These are phyloP conservation scores for Leccinum obscurum DNA, from an alignment of 768 basidiomycete genomes.

Conservation along the genomic window DNA sequence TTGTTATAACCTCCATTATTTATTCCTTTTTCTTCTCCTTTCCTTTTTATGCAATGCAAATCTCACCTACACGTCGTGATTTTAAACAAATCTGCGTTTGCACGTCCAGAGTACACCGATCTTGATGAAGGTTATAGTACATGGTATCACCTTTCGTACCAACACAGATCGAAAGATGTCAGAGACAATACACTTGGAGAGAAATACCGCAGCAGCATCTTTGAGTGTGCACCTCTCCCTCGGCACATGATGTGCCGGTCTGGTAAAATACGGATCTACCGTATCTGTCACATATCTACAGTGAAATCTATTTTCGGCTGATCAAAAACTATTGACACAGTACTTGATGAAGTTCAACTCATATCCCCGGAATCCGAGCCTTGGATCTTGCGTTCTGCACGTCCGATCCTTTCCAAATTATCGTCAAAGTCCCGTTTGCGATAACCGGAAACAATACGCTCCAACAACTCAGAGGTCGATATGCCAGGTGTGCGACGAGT, in stretches of 20 bases:
- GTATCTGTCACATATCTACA: background rate
- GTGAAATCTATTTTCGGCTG: background rate
- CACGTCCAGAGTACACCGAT: too few species aligned
- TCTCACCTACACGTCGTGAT: too few species aligned
- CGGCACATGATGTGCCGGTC: background rate
- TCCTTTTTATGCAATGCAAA: background rate
- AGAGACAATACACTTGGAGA: too few species aligned
- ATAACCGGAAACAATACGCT: conserved; percentile 89
- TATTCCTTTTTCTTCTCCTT: background rate
- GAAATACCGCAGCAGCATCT: too few species aligned
- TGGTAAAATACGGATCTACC: conserved; percentile 7
- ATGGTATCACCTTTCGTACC: too few species aligned
- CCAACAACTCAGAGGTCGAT: conserved; percentile 90
- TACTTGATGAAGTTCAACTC: background rate
- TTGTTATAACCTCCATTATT: background rate
- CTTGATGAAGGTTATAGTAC: too few species aligned
- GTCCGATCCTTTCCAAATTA: conserved; percentile 89
- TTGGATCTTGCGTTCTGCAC: conserved; percentile 65
- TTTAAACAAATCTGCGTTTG: too few species aligned
- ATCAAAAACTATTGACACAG: background rate
- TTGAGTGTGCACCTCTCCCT: too few species aligned
- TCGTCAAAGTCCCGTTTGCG: conserved; percentile 82
- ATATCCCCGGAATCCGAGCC: conserved; percentile 32
- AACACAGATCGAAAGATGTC: too few species aligned
- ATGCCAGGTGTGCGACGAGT: conserved; percentile 93